Base-by-base conservation (phyloP, 495 filamentous ascomycete species). In the Hyaloscypha hepaticicola region DNA sequence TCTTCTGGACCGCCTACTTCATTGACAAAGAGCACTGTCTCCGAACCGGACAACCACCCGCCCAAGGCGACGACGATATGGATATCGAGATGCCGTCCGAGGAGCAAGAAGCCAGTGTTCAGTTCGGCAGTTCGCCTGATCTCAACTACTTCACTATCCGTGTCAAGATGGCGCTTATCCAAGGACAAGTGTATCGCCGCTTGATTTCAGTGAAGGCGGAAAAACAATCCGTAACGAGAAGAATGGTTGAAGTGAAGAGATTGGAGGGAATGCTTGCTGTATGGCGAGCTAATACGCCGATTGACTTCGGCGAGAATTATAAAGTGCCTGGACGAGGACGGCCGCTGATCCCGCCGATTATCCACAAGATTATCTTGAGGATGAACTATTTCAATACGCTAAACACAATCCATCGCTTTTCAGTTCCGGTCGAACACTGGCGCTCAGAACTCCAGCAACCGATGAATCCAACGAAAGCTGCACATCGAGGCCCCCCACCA, bases 1-100 rank as follows among this genome's bases (percentile, higher is more conserved):
- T 98, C 3, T 99, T 98, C 70, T 99, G 95, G 95, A 96, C 97
- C 68, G 92, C 90, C 16, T 99, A 98, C 72, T 85, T 94, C 75
- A 77, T 97, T 29, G 95, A 99, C 72, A 96, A 95, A 79, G 94
- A 97, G 71, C 85, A 97, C 64, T 96, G 93, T 73, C 84, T 99
- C 22, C 86, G 93, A 34, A 94, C 91, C 19, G 95, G 95, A 31
- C 85, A 95, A 56, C 95, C 95, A 21, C 93, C 93, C 22, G 89
- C 91, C 16, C 95, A 97, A 72, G 93, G 97, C 71, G 95, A 98
- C 70, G 92, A 98, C 74, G 95, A 99, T 72, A 96, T 97, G 89
- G 97, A 96, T 73, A 93, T 97, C 38, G 93, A 97, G 34, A 80
- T 98, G 58, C 95, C 95, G 16, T 92, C 89, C 59, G 91, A 91